Evolutionary conservation across 805 yeast genomes (phyloP).

Genomic region (Candida dajiaensis): DNA sequence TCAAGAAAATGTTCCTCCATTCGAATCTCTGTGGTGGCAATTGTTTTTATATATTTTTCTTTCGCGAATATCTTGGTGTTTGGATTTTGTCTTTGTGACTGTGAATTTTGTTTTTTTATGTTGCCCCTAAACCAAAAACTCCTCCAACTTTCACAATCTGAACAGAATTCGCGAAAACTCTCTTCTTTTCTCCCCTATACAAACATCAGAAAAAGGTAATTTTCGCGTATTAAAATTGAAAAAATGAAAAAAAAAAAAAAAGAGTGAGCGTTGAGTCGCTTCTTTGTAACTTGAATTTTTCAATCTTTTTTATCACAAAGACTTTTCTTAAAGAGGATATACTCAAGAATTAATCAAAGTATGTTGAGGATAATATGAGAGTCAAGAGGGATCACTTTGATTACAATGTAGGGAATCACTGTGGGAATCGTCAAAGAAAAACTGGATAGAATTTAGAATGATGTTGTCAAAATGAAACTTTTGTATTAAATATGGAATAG

Average conservation of each 20-base stretch:
- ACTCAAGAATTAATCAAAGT: neutral
- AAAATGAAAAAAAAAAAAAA: too few species aligned
- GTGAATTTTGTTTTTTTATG: neutral
- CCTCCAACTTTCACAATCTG: too few species aligned
- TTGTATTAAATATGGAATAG: neutral
- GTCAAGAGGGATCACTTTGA: neutral
- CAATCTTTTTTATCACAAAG: neutral
- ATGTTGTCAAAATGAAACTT: neutral
- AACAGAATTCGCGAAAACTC: neutral
- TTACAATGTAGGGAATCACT: too few species aligned
- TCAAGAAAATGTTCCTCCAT: neutral
- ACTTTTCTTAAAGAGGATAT: neutral
- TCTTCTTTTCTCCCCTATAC: neutral
- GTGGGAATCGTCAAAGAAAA: neutral
- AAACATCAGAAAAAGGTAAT: neutral
- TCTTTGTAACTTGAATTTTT: too few species aligned
- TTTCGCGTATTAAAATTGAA: neutral
- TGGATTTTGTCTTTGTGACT: conserved; percentile 2
- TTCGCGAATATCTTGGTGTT: too few species aligned
- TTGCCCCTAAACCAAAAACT: conserved; percentile 2
- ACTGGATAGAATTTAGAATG: neutral
- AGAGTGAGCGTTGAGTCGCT: too few species aligned
- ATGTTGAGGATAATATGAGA: neutral
- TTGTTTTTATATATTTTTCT: neutral
- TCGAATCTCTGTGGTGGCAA: conserved; percentile 4